Evolutionary conservation across 2,329 filamentous ascomycete species (phyloP), one percentile per base, ranked within the genome.

Genomic region (Aspergillus carbonarius): DNA sequence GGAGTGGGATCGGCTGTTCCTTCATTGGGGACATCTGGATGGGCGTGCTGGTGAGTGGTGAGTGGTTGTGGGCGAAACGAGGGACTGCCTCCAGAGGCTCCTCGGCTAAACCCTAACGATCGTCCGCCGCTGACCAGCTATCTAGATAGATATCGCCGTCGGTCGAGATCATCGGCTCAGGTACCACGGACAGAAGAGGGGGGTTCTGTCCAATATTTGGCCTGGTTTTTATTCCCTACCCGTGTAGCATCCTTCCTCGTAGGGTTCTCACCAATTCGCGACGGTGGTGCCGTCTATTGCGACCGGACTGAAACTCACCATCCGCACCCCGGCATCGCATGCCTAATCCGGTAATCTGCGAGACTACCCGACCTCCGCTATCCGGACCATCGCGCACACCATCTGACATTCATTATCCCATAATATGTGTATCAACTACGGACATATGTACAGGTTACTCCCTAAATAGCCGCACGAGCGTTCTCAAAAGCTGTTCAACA

Each of bases 41-140:
- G 40, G 51, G 2, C 27, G 6, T 39, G 46, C 52, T 40, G 23
- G 17, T 23, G 13, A n/a, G 42, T 15, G 48, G 49, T 57, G 34
- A 17, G 32, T 53, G 49, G 58, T 61, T 64, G 55, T 63, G 58
- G 62, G 54, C 40, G 52, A 54, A 54, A 54, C 56, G 57, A 56
- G 57, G 46, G 18, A 57, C 58, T 53, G 62, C 62, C 60, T 58
- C 66, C 60, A 64, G 70, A 68, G 70, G 65, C 63, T 66, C 65
- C 72, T 75, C 72, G 72, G 72, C 71, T 75, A 75, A 75, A 73
- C 71, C 72, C 72, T 74, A 74, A 66, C 51, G 61, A 63, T 59
- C 37, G 30, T n/a, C 55, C 42, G 47, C 57, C 46, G 46, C 23
- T 32, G 37, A 53, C 49, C 17, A 27, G 23, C 20, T 50, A 51